Conservation (phyloP, 345 rosid species). For the Salix caprea region DNA sequence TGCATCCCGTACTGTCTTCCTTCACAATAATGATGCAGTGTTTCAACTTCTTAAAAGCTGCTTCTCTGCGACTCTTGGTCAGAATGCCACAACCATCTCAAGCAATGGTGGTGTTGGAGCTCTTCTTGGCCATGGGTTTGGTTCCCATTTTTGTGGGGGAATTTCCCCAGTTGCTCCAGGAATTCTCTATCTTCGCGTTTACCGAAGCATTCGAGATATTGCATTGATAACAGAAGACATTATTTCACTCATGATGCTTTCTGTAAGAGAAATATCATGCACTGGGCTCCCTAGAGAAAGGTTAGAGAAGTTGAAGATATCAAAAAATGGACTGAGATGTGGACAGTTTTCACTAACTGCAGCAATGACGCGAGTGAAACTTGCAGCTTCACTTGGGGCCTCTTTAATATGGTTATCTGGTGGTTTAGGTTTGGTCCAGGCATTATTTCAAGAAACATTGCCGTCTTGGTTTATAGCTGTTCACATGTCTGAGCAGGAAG, state of each 20-base stretch:
- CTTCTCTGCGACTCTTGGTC: slow-evolving; percentile 73
- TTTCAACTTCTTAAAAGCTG: slow-evolving; percentile 90
- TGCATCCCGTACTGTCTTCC: slow-evolving; percentile 88
- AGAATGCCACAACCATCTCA: slow-evolving; percentile 41
- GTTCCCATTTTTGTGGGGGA: slow-evolving; percentile 76
- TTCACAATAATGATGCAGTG: slow-evolving; percentile 79
- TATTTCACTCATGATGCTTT: slow-evolving; percentile 70
- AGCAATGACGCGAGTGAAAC: slow-evolving; percentile 67
- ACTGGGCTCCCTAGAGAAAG: slow-evolving; percentile 48
- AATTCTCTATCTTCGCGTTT: slow-evolving; percentile 68
- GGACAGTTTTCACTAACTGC: slow-evolving; percentile 73
- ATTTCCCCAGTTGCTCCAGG: slow-evolving; percentile 92
- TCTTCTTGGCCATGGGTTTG: slow-evolving; percentile 94
- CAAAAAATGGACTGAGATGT: slow-evolving; percentile 60
- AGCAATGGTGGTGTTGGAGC: slow-evolving; percentile 87
- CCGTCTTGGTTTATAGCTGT: slow-evolving; percentile 91
- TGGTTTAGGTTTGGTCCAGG: slow-evolving; percentile 65
- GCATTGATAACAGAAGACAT: slow-evolving; percentile 83
- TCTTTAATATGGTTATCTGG: slow-evolving; percentile 85
- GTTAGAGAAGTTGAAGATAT: slow-evolving; percentile 55
- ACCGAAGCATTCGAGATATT: slow-evolving; percentile 64
- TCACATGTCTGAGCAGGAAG: slow-evolving; percentile 55
- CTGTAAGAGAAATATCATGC: slow-evolving; percentile 70
- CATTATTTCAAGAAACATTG: slow-evolving; percentile 72
- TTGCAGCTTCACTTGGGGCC: slow-evolving; percentile 94